Percentiles rank a stretch among this genome's conserved stretches.
phyloP scores from a whole-genome alignment of 768 basidiomycete genomes.

The Nidularia pulvinata region DNA sequence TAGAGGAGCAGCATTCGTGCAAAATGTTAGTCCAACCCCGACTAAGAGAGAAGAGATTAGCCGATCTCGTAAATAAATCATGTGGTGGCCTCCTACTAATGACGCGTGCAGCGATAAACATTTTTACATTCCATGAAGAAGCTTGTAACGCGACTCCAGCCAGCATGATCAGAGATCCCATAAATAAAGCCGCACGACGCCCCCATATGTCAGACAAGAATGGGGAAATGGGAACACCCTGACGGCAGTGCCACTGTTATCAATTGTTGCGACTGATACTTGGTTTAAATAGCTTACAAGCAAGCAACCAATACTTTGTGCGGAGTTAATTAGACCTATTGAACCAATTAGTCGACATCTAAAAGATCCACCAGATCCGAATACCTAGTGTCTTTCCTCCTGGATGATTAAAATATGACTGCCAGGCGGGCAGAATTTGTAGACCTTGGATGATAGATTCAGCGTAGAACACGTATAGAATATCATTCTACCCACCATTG shows the following conservation, averaged over 20 bases:
- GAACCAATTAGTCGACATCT: neutral
- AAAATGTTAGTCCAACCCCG: constrained; percentile 63
- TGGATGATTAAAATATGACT: constrained; percentile 53
- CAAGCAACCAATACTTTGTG: constrained; percentile 60
- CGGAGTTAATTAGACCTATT: constrained; percentile 63
- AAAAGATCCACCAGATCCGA: too few relatives aligned
- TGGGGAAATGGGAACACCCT: constrained; percentile 66
- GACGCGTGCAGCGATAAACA: constrained; percentile 59
- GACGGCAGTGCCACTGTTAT: neutral
- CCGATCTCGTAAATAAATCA: neutral
- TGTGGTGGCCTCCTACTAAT: constrained; percentile 34
- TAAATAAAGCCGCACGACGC: constrained; percentile 57
- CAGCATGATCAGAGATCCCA: constrained; percentile 65
- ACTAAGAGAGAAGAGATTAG: constrained; percentile 31
- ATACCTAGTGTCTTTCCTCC: constrained; percentile 41
- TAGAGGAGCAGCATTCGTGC: constrained; percentile 61
- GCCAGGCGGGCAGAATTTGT: constrained; percentile 68
- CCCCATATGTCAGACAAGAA: constrained; percentile 60
- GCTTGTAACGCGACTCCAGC: constrained; percentile 61
- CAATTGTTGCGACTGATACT: too few relatives aligned
- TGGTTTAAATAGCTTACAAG: constrained; percentile 22
- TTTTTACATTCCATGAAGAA: constrained; percentile 38
- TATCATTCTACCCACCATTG: constrained; percentile 32
- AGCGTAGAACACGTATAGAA: constrained; percentile 9
- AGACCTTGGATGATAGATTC: constrained; percentile 38